Evolutionary conservation across 2,329 filamentous ascomycete genomes (phyloP).

Genomic region (Colletotrichum sp.): DNA sequence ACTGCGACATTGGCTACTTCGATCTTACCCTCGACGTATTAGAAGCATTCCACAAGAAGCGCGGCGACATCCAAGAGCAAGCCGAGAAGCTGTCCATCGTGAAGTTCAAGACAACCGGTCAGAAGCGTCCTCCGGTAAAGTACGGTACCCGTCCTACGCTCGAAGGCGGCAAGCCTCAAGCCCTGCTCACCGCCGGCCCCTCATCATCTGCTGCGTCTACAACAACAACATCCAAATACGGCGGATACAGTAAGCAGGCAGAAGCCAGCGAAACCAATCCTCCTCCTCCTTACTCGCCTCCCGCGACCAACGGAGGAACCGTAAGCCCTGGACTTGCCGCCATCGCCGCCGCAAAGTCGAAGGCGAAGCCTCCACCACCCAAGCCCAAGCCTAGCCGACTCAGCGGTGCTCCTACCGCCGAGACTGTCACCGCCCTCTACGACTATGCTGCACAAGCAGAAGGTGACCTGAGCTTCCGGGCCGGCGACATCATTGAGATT

Average conservation of each 20-base stretch:
- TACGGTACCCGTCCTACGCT: conserved; percentile 62
- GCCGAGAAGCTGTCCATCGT: conserved; percentile 86
- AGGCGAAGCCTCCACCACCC: conserved; percentile 74
- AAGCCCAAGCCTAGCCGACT: conserved; percentile 82
- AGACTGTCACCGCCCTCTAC: conserved; percentile 90
- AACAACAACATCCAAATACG: conserved; percentile 30
- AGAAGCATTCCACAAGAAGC: conserved; percentile 87
- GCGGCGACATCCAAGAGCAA: conserved; percentile 83
- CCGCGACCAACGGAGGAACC: conserved; percentile 31
- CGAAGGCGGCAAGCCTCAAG: conserved; percentile 52
- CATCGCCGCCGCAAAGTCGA: conserved; percentile 63
- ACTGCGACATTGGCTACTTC: conserved; percentile 96
- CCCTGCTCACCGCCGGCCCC: conserved; percentile 57
- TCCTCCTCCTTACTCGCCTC: conserved; percentile 74
- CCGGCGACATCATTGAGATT: conserved; percentile 91
- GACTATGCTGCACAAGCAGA: conserved; percentile 97
- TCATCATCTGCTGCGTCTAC: conserved; percentile 33
- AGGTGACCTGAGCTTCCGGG: conserved; percentile 88
- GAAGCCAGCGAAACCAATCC: conserved; percentile 58
- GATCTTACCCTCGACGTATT: conserved; percentile 90
- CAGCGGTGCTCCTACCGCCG: conserved; percentile 66
- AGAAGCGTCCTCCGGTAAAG: conserved; percentile 60
- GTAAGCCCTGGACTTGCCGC: conserved; percentile 47
- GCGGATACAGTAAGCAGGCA: conserved; percentile 39
- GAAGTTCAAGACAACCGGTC: conserved; percentile 89